Evolutionary conservation across 768 basidiomycete genomes (phyloP).

Genomic region (Boletus coccyginus): DNA sequence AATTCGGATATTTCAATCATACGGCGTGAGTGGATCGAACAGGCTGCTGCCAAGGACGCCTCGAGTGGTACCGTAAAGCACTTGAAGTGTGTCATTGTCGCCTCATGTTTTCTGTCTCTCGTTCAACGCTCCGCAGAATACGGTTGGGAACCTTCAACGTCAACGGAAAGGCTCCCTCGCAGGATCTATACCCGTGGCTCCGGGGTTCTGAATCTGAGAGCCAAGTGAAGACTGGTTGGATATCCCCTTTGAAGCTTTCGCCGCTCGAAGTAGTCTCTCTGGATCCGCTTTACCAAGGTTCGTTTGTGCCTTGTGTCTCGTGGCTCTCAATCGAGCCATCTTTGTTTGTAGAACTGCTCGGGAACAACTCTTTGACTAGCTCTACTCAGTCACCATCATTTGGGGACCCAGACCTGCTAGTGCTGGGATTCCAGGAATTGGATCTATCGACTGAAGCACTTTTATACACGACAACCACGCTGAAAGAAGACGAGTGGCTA

Average conservation of each 20-base stretch:
- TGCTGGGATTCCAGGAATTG: slow-evolving; percentile 79
- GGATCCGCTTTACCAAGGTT: slow-evolving; percentile 24
- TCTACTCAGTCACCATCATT: slow-evolving; percentile 19
- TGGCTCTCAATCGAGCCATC: background rate
- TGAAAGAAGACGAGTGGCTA: slow-evolving; percentile 70
- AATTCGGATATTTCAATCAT: slow-evolving; percentile 53
- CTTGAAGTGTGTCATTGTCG: slow-evolving; percentile 19
- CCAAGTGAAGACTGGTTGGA: slow-evolving; percentile 14
- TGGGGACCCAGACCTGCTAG: slow-evolving; percentile 62
- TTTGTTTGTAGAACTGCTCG: slow-evolving; percentile 7
- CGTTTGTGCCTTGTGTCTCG: background rate
- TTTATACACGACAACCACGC: slow-evolving; percentile 61
- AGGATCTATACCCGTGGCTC: slow-evolving; percentile 70
- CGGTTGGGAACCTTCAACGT: slow-evolving; percentile 84
- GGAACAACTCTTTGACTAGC: background rate
- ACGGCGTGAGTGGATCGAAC: slow-evolving; percentile 63
- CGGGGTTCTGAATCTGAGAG: slow-evolving; percentile 24
- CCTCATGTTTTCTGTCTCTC: background rate
- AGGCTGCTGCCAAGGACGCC: slow-evolving; percentile 36
- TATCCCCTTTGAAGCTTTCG: slow-evolving; percentile 38
- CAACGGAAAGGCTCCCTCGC: slow-evolving; percentile 71
- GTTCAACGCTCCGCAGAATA: slow-evolving; percentile 39
- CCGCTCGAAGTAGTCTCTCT: slow-evolving; percentile 29
- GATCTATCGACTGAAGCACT: slow-evolving; percentile 78
- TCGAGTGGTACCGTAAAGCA: slow-evolving; percentile 18